A percentile compares a stretch with the other conserved stretches of the same genome.
These are phyloP conservation scores for Paramecium caudatum DNA, from an alignment of 73 alveolate species.

Conservation along the genomic window DNA sequence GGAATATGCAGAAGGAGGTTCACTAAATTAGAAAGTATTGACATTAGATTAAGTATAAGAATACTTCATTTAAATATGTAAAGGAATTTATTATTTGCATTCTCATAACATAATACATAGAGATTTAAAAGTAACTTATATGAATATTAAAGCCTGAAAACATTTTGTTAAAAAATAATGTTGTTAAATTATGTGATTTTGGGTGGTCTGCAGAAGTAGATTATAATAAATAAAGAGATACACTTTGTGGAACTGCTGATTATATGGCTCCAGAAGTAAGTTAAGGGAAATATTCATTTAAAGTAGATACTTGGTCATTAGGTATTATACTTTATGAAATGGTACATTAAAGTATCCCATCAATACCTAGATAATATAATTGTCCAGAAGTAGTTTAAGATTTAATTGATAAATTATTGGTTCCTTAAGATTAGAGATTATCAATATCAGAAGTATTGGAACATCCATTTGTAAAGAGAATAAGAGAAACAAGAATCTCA, in stretches of 20 bases:
- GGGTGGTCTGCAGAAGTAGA: conserved; percentile 91
- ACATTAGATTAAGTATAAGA: conserved; percentile 72
- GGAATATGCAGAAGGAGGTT: conserved; percentile 85
- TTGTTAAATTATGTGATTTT: conserved; percentile 92
- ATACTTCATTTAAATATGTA: conserved; percentile 74
- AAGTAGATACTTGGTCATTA: conserved; percentile 94
- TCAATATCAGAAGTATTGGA: background rate
- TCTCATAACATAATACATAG: conserved; percentile 76
- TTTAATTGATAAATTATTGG: conserved; percentile 23
- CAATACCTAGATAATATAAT: background rate
- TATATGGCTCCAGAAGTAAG: conserved; percentile 95
- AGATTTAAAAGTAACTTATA: conserved; percentile 72
- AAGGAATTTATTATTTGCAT: conserved; percentile 77
- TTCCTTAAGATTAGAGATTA: conserved; percentile 7
- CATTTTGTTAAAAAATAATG: conserved; percentile 81
- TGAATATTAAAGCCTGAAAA: conserved; percentile 85
- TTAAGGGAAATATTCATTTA: conserved; percentile 81
- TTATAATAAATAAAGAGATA: conserved; percentile 75
- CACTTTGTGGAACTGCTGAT: conserved; percentile 90
- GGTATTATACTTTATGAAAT: conserved; percentile 95
- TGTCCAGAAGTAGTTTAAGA: conserved; percentile 20
- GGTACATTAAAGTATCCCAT: conserved; percentile 91
- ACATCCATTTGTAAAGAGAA: conserved; percentile 5
- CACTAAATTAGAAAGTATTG: conserved; percentile 61
- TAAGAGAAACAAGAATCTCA: background rate